Base-by-base conservation (phyloP, 106 monocot genomes). In the Phalaenopsis equestris region DNA sequence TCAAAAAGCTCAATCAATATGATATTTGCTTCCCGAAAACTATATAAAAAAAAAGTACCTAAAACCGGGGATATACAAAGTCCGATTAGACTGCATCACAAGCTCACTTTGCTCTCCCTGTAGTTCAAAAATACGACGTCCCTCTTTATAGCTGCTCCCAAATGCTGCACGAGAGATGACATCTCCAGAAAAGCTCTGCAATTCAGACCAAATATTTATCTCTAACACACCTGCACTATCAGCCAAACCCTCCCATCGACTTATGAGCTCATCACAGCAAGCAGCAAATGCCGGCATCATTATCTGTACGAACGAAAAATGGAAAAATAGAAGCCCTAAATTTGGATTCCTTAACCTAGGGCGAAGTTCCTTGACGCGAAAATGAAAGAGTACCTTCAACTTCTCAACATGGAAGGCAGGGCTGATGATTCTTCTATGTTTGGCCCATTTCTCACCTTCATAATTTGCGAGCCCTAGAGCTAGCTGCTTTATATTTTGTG, bases 321-420 rank as follows among this genome's bases (percentile, higher is more conserved):
- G 30, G 30, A 0, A 30, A 30, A 0, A 30, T 30, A 30, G 30
- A 30, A 30, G 30, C 30, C 30, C 30, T 30, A 30, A 30, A 30
- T 30, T 30, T 30, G 30, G 30, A 30, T 30, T 30, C 30, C 30
- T 30, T 30, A 30, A 30, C 30, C 30, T 30, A 30, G 30, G 30
- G 30, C 30, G 30, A 30, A 30, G 30, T 30, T 30, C 30, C 30
- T 30, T 30, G 30, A 30, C 30, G 0, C 30, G 30, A 30, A 30
- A 30, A 30, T 30, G 30, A 30, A 30, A 30, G 30, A 70, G 38
- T 88, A 95, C 95, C 92, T 92, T 92, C 17, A 95, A 75, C 73
- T 93, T 95, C 41, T 92, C 92, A 6, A 87, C 42, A 76, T 92
- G 95, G 78, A 95, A 95, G 61, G 92, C 95, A 24, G 95, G 95